Conservation (phyloP, 202 grass and related monocot genomes). For the Digitaria exilis region DNA sequence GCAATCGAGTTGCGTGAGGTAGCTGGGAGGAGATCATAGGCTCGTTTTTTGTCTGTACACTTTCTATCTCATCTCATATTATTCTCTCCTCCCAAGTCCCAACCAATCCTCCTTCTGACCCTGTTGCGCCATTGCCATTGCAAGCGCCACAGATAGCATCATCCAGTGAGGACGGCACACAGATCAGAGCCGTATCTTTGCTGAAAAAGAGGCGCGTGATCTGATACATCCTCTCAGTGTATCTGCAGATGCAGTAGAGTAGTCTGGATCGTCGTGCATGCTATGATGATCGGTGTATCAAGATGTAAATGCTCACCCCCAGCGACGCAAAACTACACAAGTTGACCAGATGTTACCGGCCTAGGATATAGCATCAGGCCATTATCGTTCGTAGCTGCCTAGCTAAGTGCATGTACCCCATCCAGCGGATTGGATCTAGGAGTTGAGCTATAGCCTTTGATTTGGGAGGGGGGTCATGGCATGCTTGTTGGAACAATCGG, state of each 20-base stretch:
- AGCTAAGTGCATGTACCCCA: neutral
- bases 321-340: neutral
- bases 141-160: neutral
- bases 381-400: neutral
- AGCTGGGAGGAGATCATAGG: neutral
- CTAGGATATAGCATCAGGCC: neutral
- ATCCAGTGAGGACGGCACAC: constrained; percentile 5
- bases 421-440: neutral
- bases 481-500: too few species aligned
- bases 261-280: neutral
- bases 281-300: neutral
- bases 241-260: neutral
- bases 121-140: neutral
- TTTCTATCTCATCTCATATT: constrained; percentile 42
- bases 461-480: neutral
- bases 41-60: neutral
- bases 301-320: neutral
- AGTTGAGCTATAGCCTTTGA: neutral
- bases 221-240: neutral
- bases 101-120: neutral
- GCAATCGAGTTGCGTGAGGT: too few species aligned
- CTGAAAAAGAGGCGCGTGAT: neutral
- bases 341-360: neutral
- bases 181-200: constrained; percentile 24
- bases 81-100: neutral